phyloP scores from a whole-genome alignment of 163 green algal species.

The Smithsoniella earleae region DNA sequence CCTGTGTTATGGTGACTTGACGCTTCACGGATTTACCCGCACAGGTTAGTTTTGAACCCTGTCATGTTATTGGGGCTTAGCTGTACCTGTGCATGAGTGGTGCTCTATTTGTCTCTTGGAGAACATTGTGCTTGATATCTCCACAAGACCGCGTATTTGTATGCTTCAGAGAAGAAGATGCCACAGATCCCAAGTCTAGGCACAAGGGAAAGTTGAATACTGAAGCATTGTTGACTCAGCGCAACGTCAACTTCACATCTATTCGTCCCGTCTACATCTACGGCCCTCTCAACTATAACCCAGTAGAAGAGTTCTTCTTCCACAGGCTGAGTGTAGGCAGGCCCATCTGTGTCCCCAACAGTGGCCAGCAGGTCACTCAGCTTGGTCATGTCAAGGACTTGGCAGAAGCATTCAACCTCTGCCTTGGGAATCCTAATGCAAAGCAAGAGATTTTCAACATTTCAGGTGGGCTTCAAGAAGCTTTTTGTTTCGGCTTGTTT shows the following conservation, averaged over 20 bases:
- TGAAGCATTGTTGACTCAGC: slow-evolving; percentile 65
- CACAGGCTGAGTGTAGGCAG: slow-evolving; percentile 72
- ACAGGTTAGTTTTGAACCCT: no score
- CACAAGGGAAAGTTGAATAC: slow-evolving; percentile 97
- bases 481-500: no score
- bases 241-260: slow-evolving; percentile 75
- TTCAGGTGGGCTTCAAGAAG: no score
- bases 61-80: no score
- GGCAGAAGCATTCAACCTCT: slow-evolving; percentile 71
- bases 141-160: no score
- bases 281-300: slow-evolving; percentile 96
- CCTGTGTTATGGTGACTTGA: no score
- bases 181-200: slow-evolving; percentile 72
- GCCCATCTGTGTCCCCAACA: slow-evolving; percentile 72
- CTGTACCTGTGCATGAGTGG: no score
- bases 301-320: slow-evolving; percentile 92
- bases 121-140: no score
- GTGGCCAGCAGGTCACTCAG: slow-evolving; percentile 79
- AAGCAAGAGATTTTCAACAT: slow-evolving; percentile 84
- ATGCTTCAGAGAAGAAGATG: slow-evolving; percentile 76
- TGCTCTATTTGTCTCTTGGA: no score
- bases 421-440: slow-evolving; percentile 79
- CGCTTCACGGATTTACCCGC: no score
- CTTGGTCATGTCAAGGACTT: slow-evolving; percentile 94
- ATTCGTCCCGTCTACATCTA: slow-evolving; percentile 97